A percentile compares a stretch with the other conserved stretches of the same genome.
Evolutionary conservation across 768 basidiomycete genomes (phyloP).

Genomic region (Sistotremastrum niveocremeum): DNA sequence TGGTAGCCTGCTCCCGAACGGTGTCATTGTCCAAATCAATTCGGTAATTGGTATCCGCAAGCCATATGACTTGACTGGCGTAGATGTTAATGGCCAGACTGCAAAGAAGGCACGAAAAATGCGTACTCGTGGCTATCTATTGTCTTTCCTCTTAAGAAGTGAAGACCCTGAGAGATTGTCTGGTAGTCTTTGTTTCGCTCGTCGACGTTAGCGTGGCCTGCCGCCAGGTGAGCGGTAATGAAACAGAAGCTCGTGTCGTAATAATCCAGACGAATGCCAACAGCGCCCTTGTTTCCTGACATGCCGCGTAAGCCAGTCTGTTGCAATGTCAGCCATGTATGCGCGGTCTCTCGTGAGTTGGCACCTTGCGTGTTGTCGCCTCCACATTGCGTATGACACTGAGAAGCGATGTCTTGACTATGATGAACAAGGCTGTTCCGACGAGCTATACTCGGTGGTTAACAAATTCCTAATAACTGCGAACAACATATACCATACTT

Average conservation of each 20-base stretch:
- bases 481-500: slow-evolving; percentile 32
- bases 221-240: slow-evolving; percentile 89
- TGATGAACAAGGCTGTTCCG: slow-evolving; percentile 80
- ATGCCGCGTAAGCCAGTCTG: slow-evolving; percentile 86
- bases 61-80: slow-evolving; percentile 78
- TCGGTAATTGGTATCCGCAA: slow-evolving; percentile 93
- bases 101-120: not conserved
- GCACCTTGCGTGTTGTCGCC: slow-evolving; percentile 78
- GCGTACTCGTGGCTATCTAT: slow-evolving; percentile 84
- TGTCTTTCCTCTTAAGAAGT: slow-evolving; percentile 81
- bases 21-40: slow-evolving; percentile 75
- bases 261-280: slow-evolving; percentile 85
- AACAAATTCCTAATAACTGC: not conserved
- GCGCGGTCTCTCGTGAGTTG: not conserved
- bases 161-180: slow-evolving; percentile 72
- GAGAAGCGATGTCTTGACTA: slow-evolving; percentile 68
- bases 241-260: slow-evolving; percentile 90
- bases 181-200: slow-evolving; percentile 88
- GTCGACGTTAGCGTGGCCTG: slow-evolving; percentile 81
- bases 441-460: slow-evolving; percentile 48
- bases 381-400: slow-evolving; percentile 84
- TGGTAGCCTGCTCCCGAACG: slow-evolving; percentile 52
- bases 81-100: slow-evolving; percentile 1
- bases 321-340: slow-evolving; percentile 1
- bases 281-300: slow-evolving; percentile 95